Evolutionary conservation across 2,329 filamentous ascomycete genomes (phyloP), one percentile per base, ranked within the genome.

Genomic region (Magnaporthiopsis poae): DNA sequence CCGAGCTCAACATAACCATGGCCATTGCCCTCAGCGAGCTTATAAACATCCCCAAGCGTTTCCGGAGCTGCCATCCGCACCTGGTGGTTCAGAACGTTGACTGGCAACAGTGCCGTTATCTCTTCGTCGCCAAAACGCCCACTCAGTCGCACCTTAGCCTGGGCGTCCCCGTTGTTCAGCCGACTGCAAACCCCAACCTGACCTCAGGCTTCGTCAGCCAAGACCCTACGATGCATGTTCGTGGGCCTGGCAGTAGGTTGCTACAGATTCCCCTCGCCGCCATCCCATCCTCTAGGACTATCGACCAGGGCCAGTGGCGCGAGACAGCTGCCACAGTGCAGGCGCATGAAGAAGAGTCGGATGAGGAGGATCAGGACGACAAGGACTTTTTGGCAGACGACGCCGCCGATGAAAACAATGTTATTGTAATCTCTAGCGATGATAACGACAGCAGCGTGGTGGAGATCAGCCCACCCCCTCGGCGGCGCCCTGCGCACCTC

Each of bases 51-150:
- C 87, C 91, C 0, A 64, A 75, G 0, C 72, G 88, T 61, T 96
- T 90, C 71, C 75, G 82, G 5, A 82, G 79, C 68, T 71, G 11
- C 0, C 69, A 0, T 0, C 88, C 88, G 0, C 86, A 88, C 76
- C 87, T 90, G 62, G 93, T 96, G 11, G 87, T 96, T 1, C 75
- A 84, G 33, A 81, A 92, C 61, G 78, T 89, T 12, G 89, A 96
- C 72, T 97, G 93, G 93, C 92, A 96, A 68, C 92, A 96, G 73
- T 92, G 91, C 33, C 85, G 92, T 61, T 96, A 96, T 75, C 81
- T 97, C 1, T 90, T 96, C 70, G 86, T 81, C 67, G n/a, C 46
- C 13, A 73, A 70, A 67, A 78, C 27, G 59, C 13, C n/a, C 5
- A 9, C 29, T 27, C 21, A 29, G 1, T 8, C n/a, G 15, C 21